These are phyloP conservation scores for Clavispora fructus DNA, from an alignment of 805 yeast genomes.

Conservation along the genomic window DNA sequence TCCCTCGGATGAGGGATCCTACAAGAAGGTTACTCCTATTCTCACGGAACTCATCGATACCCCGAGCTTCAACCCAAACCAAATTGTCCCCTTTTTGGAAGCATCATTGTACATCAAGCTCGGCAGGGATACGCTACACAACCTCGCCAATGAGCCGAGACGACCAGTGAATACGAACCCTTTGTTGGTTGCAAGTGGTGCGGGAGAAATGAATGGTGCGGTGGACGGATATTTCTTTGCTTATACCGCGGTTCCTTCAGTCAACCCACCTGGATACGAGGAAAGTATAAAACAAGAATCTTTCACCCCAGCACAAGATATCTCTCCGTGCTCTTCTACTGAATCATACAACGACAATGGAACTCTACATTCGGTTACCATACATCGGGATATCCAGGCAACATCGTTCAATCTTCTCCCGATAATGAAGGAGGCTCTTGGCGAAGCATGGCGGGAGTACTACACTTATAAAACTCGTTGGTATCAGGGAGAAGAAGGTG, in stretches of 20 bases:
- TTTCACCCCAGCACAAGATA: not conserved
- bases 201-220: constrained; percentile 68
- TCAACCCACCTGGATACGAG: constrained; percentile 56
- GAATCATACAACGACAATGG: constrained; percentile 7
- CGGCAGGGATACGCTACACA: constrained; percentile 53
- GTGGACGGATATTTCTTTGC: constrained; percentile 71
- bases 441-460: constrained; percentile 73
- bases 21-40: constrained; percentile 36
- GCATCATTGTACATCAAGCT: constrained; percentile 61
- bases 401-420: constrained; percentile 34
- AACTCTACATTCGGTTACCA: constrained; percentile 2
- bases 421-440: constrained; percentile 50
- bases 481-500: constrained; percentile 64
- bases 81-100: constrained; percentile 71
- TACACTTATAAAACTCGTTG: constrained; percentile 49
- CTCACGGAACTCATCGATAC: constrained; percentile 69
- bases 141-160: constrained; percentile 60
- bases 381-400: constrained; percentile 6
- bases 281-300: constrained; percentile 11
- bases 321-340: constrained; percentile 4
- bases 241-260: constrained; percentile 63
- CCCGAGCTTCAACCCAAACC: constrained; percentile 62
- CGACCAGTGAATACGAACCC: constrained; percentile 62
- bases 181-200: constrained; percentile 70
- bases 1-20: not conserved